Percentiles rank a stretch among this genome's conserved stretches.
Conservation (phyloP, 352 stramenopile genomes). For the Bremia lactucae region DNA sequence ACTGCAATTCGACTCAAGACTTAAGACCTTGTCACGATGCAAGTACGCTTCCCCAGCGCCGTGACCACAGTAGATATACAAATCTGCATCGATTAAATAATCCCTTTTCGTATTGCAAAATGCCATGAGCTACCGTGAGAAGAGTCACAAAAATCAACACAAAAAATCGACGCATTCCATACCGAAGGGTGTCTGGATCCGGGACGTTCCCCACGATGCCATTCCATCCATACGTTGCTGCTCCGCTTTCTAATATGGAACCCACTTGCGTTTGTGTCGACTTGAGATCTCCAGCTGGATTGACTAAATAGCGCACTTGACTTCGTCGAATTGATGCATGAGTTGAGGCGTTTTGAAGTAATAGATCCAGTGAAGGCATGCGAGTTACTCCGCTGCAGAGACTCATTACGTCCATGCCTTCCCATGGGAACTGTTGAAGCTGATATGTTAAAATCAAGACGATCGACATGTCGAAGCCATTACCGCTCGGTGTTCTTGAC, state of each 20-base stretch:
- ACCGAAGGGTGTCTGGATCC: slow-evolving; percentile 44
- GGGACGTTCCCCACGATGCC: slow-evolving; percentile 38
- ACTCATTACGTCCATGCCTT: slow-evolving; percentile 53
- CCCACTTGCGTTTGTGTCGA: slow-evolving; percentile 48
- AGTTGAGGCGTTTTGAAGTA: slow-evolving; percentile 26
- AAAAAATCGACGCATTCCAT: no score
- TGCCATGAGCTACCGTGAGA: not conserved
- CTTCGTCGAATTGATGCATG: slow-evolving; percentile 15
- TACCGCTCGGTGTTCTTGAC: not conserved
- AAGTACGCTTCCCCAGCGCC: slow-evolving; percentile 91
- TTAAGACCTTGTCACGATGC: slow-evolving; percentile 65
- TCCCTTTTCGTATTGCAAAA: slow-evolving; percentile 17
- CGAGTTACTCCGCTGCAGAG: slow-evolving; percentile 36
- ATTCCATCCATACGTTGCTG: slow-evolving; percentile 32
- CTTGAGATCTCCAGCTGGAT: slow-evolving; percentile 62
- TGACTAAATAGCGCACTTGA: slow-evolving; percentile 52
- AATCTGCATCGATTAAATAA: slow-evolving; percentile 49
- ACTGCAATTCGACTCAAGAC: slow-evolving; percentile 40
- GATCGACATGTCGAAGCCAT: slow-evolving; percentile 11
- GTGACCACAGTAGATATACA: slow-evolving; percentile 97
- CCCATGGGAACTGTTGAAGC: slow-evolving; percentile 72
- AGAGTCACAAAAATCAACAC: not conserved
- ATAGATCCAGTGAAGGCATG: slow-evolving; percentile 64
- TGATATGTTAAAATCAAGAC: slow-evolving; percentile 59
- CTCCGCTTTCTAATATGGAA: slow-evolving; percentile 34